Base-by-base conservation (phyloP, 1,284 basidiomycete genomes). In the Austropuccinia psidii region DNA sequence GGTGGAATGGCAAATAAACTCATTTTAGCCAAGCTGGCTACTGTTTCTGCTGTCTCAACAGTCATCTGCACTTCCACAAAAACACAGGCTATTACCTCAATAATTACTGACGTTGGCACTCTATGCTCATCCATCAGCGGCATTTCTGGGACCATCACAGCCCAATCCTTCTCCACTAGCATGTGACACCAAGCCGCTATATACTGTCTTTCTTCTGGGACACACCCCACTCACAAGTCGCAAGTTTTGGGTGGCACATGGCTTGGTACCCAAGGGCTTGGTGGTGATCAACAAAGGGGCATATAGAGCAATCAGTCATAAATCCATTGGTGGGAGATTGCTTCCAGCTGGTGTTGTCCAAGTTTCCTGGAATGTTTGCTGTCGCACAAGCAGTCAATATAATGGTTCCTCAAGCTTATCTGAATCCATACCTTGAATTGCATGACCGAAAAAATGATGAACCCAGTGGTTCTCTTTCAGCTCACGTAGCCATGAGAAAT, bases 1-100 rank as follows among this genome's bases (percentile, higher is more conserved):
- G 96, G 95, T 0, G 96, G 96, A 5, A 98, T 98, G 96, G 93
- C 96, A 82, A 98, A 96, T 6, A 99, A 98, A 80, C 87, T 98
- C 75, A 96, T 98, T 76, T 96, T 96, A 0, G 95, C 96, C 0
- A 96, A 98, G 80, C 90, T 99, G 17, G 94, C 95, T 0, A 96
- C 91, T 0, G 93, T 89, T 0, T 95, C 94, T 0, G 95, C 96
- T 4, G 93, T 96, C n/a, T 89, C 91, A 0, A 97, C 95, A 0
- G 86, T 98, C 54, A 91, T 99, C 77, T 87, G 88, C 61, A 89
- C 90, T 39, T 55, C 43, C 8, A 58, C 55, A 31, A 62, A 61
- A 43, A 55, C 68, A n/a, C 41, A 62, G n/a, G 29, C 13, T 19
- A 57, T 69, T 11, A 29, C 37, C n/a, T 13, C 52, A 43, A 60